phyloP scores from a whole-genome alignment of 1,139 yeast genomes.

The Saccharomycopsis crataegensis region DNA sequence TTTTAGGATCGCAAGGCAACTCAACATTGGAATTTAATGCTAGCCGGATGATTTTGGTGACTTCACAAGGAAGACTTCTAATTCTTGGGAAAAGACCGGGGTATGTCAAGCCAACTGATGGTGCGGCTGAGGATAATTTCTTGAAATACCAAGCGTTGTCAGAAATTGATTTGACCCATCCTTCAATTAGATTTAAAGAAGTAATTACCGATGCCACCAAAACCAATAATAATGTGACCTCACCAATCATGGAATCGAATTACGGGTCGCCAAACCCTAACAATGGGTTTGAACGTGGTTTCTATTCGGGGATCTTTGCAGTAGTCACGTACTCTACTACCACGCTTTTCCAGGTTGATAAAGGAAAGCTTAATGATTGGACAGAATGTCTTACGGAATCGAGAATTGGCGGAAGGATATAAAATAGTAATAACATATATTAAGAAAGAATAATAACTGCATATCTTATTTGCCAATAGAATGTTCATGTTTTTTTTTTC shows the following conservation, averaged over 20 bases:
- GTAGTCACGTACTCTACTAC: conserved; percentile 42
- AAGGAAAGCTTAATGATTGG: conserved; percentile 46
- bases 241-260: neutral
- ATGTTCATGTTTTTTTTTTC: no score
- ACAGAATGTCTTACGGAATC: conserved; percentile 47
- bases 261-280: neutral
- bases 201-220: conserved; percentile 32
- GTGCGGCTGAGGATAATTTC: conserved; percentile 20
- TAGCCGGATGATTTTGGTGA: conserved; percentile 41
- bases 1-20: conserved; percentile 1
- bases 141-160: conserved; percentile 36
- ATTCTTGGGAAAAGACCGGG: conserved; percentile 36
- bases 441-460: no score
- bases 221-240: neutral
- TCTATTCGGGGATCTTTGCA: conserved; percentile 35
- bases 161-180: conserved; percentile 42
- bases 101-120: conserved; percentile 24
- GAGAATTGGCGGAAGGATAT: conserved; percentile 30
- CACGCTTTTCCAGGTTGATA: conserved; percentile 52
- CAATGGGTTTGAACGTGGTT: conserved; percentile 18
- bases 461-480: no score
- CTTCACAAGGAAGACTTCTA: conserved; percentile 50
- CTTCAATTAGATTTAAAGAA: conserved; percentile 49
- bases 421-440: no score
- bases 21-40: conserved; percentile 21